Percentiles rank a stretch among this genome's conserved stretches.
Evolutionary conservation across 495 filamentous ascomycete species (phyloP).

Genomic region (Annulohypoxylon bovei): DNA sequence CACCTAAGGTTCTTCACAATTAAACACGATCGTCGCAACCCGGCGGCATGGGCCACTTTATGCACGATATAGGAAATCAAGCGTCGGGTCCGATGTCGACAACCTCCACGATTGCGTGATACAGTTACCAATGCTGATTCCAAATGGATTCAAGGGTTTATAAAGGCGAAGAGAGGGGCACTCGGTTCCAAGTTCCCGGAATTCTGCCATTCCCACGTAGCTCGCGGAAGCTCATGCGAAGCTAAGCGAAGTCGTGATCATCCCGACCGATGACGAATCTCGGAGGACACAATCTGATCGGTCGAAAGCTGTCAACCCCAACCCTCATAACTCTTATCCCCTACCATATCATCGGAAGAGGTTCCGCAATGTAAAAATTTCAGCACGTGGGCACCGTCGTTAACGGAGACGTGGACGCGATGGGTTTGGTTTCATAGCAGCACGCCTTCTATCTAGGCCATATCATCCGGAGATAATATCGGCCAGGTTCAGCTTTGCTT

Average conservation of each 20-base stretch:
- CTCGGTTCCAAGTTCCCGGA: constrained; percentile 35
- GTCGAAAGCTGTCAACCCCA: constrained; percentile 19
- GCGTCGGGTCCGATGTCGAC: constrained; percentile 32
- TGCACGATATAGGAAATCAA: constrained; percentile 13
- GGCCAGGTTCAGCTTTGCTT: constrained; percentile 3
- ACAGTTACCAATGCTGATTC: constrained; percentile 19
- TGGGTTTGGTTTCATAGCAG: not conserved
- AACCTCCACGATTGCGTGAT: constrained; percentile 40
- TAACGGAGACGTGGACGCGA: not conserved
- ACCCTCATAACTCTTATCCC: constrained; percentile 3
- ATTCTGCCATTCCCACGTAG: constrained; percentile 5
- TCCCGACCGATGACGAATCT: constrained; percentile 41
- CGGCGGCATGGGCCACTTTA: constrained; percentile 26
- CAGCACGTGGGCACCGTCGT: not conserved
- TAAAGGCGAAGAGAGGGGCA: constrained; percentile 1
- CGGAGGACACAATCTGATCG: constrained; percentile 27
- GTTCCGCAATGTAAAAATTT: not conserved
- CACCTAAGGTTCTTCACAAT: not conserved
- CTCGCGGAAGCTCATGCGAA: constrained; percentile 5
- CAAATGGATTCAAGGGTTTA: constrained; percentile 26
- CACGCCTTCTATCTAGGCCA: constrained; percentile 2
- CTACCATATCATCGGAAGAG: constrained; percentile 13
- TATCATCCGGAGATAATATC: constrained; percentile 15
- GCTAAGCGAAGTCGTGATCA: constrained; percentile 41
- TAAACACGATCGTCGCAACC: constrained; percentile 11